Percentiles rank a stretch among this genome's conserved stretches.
Evolutionary conservation across 495 filamentous ascomycete species (phyloP).

Genomic region (Neurospora sp.): DNA sequence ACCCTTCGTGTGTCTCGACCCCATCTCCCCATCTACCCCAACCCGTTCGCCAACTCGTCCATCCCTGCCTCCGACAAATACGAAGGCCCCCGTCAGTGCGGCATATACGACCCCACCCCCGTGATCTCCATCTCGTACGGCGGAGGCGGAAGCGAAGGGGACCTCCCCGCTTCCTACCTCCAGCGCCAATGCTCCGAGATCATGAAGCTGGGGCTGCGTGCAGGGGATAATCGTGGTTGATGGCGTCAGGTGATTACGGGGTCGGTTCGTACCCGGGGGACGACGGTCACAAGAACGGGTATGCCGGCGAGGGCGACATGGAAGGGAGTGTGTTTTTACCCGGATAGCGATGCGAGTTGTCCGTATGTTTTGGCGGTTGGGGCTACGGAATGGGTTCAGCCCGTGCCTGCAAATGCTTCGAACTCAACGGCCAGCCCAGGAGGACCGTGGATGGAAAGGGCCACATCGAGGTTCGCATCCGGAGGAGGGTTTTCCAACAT

Average conservation of each 20-base stretch:
- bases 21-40: conserved; percentile 45
- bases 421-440: not conserved
- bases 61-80: conserved; percentile 33
- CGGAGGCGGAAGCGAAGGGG: conserved; percentile 23
- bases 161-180: conserved; percentile 27
- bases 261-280: conserved; percentile 38
- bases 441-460: conserved; percentile 26
- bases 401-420: not conserved
- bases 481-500: conserved; percentile 64
- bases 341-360: conserved; percentile 19
- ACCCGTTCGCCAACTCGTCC: conserved; percentile 20
- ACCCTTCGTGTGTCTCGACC: conserved; percentile 33
- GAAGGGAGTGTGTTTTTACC: conserved; percentile 12
- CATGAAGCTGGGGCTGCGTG: conserved; percentile 51
- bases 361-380: conserved; percentile 31
- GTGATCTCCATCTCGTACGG: conserved; percentile 34
- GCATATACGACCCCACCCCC: conserved; percentile 30
- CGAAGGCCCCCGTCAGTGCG: conserved; percentile 50
- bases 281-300: conserved; percentile 12
- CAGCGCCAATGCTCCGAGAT: conserved; percentile 33
- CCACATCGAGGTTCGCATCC: conserved; percentile 37
- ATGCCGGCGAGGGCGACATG: conserved; percentile 4
- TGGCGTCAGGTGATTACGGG: conserved; percentile 51
- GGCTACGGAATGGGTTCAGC: conserved; percentile 10
- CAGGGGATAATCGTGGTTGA: conserved; percentile 53